Base-by-base conservation (phyloP, 108 stramenopile genomes). In the Epithemia pelagica region DNA sequence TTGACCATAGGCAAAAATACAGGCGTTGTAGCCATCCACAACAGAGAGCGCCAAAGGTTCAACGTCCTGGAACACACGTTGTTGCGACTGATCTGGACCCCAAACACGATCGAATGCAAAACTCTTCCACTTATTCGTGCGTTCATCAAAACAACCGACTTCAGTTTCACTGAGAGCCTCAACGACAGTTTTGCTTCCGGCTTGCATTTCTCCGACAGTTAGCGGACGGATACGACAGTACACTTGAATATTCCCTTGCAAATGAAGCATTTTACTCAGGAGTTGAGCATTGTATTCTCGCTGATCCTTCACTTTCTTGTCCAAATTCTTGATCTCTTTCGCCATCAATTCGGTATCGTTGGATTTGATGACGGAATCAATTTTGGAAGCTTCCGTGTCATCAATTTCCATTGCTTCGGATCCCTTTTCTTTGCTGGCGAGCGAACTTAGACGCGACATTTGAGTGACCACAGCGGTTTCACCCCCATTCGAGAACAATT, bases 11-110 rank as follows among this genome's bases (percentile, higher is more conserved):
- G 98, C 98, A 72, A 99, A 99, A 58, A 99, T 97, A 74, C 97
- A 99, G 18, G 95, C 95, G 74, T 97, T 98, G 82, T 87, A 99
- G 51, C 98, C 98, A 77, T 99, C 96, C 62, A 97, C 84, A 1
- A 96, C 97, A 70, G 84, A 88, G 32, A 95, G 74, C 0, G 95
- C 96, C 65, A 99, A 77, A 1, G 92, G 95, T 51, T 94, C 90
- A 2, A 99, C 95, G 66, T 99, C 96, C 61, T 88, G 91, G 75
- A 97, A 99, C 21, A 99, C 80, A 62, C 79, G 81, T 56, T 79
- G 78, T 76, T 99, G 96, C 3, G 71, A 67, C 54, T 89, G 80
- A 70, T 96, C 90, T 0, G 85, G 89, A 60, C 94, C 96, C 86
- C 97, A 99, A 23, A 99, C 98, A 75, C 95, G 87, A 64, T 96